Evolutionary conservation across 1,139 yeast species (phyloP), one percentile per base, ranked within the genome.

Genomic region (Casaregolazyma suthepensis): DNA sequence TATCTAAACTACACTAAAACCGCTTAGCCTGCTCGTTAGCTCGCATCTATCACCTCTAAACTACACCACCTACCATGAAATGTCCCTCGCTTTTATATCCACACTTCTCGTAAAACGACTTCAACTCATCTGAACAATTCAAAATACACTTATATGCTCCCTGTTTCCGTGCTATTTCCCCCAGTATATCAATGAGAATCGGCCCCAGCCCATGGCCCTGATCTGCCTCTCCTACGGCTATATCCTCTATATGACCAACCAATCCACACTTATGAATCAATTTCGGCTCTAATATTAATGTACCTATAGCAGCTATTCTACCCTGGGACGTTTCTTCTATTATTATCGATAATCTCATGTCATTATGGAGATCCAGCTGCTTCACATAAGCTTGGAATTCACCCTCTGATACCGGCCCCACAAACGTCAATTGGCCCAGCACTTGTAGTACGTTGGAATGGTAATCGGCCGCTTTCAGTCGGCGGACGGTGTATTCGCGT

Each of bases 181-280:
- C 76, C 63, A 87, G 72, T n/a, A 75, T 71, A 18, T 72, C 67
- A 56, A 87, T 82, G 71, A 87, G 68, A 23, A 74, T 67, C 57
- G 72, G 68, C 0, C 96, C 96, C 54, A 87, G 69, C 52, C 79
- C 77, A 63, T 81, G 82, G 2, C 98, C 97, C 63, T 89, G 96
- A 66, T 86, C 87, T n/a, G 75, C 71, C 35, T 69, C 66, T 29
- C 81, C 76, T 2, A 91, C 95, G 0, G 96, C 85, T 53, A 91
- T 88, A 65, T 91, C 98, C 66, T 91, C 98, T 56, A 91, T 85
- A 70, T 91, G 98, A 1, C 97, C 98, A n/a, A 88, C 94, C 52
- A 75, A 67, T 0, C 96, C 94, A 66, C 91, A 82, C 43, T 74
- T 79, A 65, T 89, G 97, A 52, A 72, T 71, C 54, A 72, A 61